Evolutionary conservation across 345 rosid genomes (phyloP).

Genomic region (Sonneratia alba): DNA sequence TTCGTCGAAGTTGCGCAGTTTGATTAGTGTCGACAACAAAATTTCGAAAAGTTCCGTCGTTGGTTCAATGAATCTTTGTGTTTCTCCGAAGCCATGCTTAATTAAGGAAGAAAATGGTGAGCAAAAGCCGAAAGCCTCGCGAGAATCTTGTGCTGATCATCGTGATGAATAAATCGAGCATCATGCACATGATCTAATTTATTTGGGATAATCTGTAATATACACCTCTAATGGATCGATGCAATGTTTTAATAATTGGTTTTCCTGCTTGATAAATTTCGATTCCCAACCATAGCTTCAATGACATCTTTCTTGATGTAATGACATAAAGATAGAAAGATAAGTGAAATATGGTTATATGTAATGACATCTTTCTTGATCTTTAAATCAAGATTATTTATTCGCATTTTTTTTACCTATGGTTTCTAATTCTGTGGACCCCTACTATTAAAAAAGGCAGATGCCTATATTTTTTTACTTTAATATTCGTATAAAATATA

Average conservation of each 20-base stretch:
- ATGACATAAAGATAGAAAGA: not conserved
- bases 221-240: not conserved
- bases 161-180: not conserved
- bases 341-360: too few relatives aligned
- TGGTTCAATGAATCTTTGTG: constrained; percentile 16
- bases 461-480: not conserved
- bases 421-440: too few relatives aligned
- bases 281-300: not conserved
- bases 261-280: not conserved
- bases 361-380: too few relatives aligned
- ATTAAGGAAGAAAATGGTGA: constrained; percentile 11
- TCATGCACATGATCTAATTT: too few relatives aligned
- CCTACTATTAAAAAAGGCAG: too few relatives aligned
- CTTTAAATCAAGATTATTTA: too few relatives aligned
- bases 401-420: too few relatives aligned
- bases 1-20: not conserved
- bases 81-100: constrained; percentile 1
- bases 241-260: too few relatives aligned
- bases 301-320: not conserved
- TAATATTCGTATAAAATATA: not conserved
- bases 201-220: not conserved
- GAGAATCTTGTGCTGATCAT: constrained; percentile 26
- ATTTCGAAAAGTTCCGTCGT: constrained; percentile 17
- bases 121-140: constrained; percentile 48
- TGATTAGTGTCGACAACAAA: not conserved